Evolutionary conservation across 1,284 basidiomycete genomes (phyloP), one percentile per base, ranked within the genome.

Genomic region (Moniliophthora roreri): DNA sequence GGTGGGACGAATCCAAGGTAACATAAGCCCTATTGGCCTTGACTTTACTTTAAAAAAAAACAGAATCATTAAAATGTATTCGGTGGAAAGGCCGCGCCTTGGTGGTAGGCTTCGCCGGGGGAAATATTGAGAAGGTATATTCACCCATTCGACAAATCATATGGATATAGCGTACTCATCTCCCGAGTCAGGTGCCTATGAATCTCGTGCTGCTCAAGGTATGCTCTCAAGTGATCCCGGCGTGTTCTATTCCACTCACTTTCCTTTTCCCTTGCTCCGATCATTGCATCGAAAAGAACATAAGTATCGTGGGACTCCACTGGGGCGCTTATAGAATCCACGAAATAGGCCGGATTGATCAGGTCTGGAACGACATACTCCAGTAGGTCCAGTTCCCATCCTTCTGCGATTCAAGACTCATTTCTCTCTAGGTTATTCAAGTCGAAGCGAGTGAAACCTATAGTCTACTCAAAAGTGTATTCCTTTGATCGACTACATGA

Each of bases 81-180:
- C 91, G 90, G 1, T 98, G 94, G 88, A 96, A 96, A 69, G 93
- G 94, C 1, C 82, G 96, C 11, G 85, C 92, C 3, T 66, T 98
- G 18, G 91, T 98, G 23, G 88, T 99, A 50, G 96, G 96, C 15
- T 95, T 97, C 70, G 93, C 91, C 6, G 88, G 84, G 9, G 93
- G 95, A 9, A 70, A 74, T 7, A 97, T 98, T 58, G 95, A 98
- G 68, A 94, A 94, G 73, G 91, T 92, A 48, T 20, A 69, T 54
- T n/a, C 28, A 24, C 11, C 23, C 10, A 39, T 39, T 8, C 20
- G n/a, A n/a, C n/a, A n/a, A n/a, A n/a, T n/a, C n/a, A n/a, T n/a
- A n/a, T 34, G 10, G 8, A 55, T 28, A 8, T 10, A 16, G 20
- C 46, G 21, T 48, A 26, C 52, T 35, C 23, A 20, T 41, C 42